Evolutionary conservation across 768 basidiomycete genomes (phyloP).

Genomic region (Amanita muscaria): DNA sequence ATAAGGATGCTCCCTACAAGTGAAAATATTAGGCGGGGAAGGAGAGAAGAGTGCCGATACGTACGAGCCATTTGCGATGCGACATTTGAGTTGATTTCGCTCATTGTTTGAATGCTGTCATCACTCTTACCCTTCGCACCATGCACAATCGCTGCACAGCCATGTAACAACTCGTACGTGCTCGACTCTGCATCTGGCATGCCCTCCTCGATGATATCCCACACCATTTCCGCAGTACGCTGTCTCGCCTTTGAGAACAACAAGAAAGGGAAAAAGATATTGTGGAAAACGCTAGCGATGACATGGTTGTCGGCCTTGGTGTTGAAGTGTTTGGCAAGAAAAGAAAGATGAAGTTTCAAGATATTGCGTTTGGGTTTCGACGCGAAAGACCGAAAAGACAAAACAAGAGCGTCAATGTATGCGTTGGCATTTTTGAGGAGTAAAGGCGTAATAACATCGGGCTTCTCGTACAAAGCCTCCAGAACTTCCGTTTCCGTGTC

Average conservation of each 20-base stretch:
- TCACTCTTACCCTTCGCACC: constrained; percentile 24
- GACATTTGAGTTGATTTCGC: constrained; percentile 42
- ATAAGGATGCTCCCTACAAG: constrained; percentile 55
- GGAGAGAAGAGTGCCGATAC: constrained; percentile 10
- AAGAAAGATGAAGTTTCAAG: constrained; percentile 47
- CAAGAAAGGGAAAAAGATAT: constrained; percentile 63
- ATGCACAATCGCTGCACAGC: constrained; percentile 41
- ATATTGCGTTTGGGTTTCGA: constrained; percentile 42
- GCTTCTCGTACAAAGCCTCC: constrained; percentile 53
- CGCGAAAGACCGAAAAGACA: constrained; percentile 25
- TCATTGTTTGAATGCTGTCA: constrained; percentile 31
- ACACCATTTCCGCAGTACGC: constrained; percentile 56
- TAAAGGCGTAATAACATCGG: constrained; percentile 36
- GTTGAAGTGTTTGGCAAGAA: constrained; percentile 43
- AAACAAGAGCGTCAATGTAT: constrained; percentile 38
- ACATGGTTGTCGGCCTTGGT: constrained; percentile 4
- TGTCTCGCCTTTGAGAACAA: constrained; percentile 66
- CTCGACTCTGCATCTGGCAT: constrained; percentile 8
- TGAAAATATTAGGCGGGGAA: neutral
- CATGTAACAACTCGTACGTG: constrained; percentile 40
- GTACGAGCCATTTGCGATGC: constrained; percentile 60
- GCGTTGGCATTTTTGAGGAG: constrained; percentile 31
- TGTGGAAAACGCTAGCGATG: constrained; percentile 32
- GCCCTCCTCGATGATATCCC: constrained; percentile 53
- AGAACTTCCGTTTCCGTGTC: constrained; percentile 58